Evolutionary conservation across 2,329 filamentous ascomycete species (phyloP), one percentile per base, ranked within the genome.

Genomic region (Neopestalotiopsis rosae): DNA sequence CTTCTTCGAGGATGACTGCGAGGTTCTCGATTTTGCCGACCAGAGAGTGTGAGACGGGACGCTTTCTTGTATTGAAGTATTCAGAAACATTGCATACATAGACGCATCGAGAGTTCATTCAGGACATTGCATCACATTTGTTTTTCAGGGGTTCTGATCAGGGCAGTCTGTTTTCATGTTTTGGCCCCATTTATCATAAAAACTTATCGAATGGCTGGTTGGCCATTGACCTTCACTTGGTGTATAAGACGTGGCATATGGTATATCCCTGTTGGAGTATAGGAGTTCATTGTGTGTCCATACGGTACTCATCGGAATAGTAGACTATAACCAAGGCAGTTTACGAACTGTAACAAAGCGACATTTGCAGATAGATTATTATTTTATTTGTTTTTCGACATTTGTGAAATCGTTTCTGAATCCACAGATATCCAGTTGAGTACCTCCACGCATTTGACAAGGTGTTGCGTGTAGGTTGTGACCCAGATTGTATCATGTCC

Each of bases 1-100:
- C 2, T 97, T 97, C 80, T 97, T 97, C 75, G 94, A 97, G 81
- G 94, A 97, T 78, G 94, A 97, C 77, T 96, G 93, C 74, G 94
- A 97, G 79, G 92, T 97, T 68, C 87, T 97, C 71, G 94, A 97
- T 81, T 97, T 96, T 87, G 93, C 94, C 30, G 89, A 90, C 75
- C 89, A 91, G 80, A 83, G 89, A 77, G 89, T n/a, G 45, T 20
- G 45, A 10, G 7, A 10, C 17, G 9, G 7, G n/a, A 52, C 14
- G 4, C 45, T n/a, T 17, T 38, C 10, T 38, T 38, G 34, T 38
- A 38, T 38, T 38, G 45, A n/a, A 20, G 45, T n/a, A 24, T n/a
- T 52, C 45, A 52, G 45, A 20, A 20, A n/a, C 17, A 52, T 52
- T 52, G 45, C 45, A 52, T 52, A 52, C 45, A 52, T 52, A 52